Evolutionary conservation across 2,329 filamentous ascomycete genomes (phyloP), one percentile per base, ranked within the genome.

Genomic region (Metarhizium anisopliae): DNA sequence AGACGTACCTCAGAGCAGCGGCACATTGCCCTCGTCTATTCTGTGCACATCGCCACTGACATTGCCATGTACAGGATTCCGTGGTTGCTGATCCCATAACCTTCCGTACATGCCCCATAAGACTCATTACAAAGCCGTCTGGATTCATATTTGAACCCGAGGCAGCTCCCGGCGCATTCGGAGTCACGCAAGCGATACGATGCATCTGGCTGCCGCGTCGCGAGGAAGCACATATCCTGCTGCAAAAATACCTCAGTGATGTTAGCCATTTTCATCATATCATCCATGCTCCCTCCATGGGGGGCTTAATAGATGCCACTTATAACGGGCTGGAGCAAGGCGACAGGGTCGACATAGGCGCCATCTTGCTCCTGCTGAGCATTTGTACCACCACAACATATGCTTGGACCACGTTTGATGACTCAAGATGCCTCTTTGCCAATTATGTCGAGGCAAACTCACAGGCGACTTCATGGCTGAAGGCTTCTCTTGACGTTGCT

Each of bases 131-230:
- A 18, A 66, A 65, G 14, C 66, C 68, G 20, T 67, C 68, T n/a
- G 62, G 62, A 6, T 69, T 67, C 50, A 51, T 69, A n/a, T 63
- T 69, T 38, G 66, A 68, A 52, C 63, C 62, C 36, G 58, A 63
- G n/a, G 59, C 50, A 13, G 53, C 61, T 1, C 59, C 62, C 7
- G 62, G 61, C 0, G 56, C 61, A 0, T 59, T 61, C 14, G 60
- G 65, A 2, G 61, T 62, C 1, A 56, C 64, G 18, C 64, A 70
- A 47, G 66, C 66, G 13, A 63, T 64, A 42, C 67, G 61, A 53
- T 70, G 68, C 50, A 66, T 71, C 25, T 70, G 68, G 68, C 52
- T 70, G 6, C 68, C 68, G 36, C 63, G 61, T 10, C 64, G 66
- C 18, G 63, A 68, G 6, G 68, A 70, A 58, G 62, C 63, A n/a